Conservation (phyloP, 73 alveolate species). For the Symbiodinium natans region DNA sequence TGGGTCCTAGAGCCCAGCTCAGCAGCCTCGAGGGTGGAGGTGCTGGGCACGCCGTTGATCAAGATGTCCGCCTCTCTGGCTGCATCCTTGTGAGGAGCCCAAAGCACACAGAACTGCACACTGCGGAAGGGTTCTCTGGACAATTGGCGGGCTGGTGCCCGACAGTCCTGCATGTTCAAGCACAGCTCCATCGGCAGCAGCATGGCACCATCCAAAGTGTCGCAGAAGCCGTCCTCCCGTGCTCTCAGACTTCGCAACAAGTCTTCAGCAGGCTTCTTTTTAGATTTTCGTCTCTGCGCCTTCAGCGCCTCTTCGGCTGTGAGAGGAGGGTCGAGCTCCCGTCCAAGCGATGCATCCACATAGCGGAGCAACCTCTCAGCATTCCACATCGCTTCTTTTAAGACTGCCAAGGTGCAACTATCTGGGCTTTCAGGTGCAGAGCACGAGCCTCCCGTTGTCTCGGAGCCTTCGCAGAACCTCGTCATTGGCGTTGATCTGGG, state of each 20-base stretch:
- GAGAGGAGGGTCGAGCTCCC: not conserved
- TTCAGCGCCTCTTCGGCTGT: not conserved
- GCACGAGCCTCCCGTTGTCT: not conserved
- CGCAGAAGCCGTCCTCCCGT: not conserved
- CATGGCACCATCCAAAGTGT: not conserved
- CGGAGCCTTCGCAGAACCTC: not conserved
- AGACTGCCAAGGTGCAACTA: not conserved
- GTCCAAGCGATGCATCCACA: not conserved
- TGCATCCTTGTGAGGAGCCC: not conserved
- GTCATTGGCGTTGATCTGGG: not conserved
- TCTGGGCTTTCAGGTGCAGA: not conserved
- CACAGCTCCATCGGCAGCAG: conserved; percentile 7
- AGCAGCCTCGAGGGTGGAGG: not conserved
- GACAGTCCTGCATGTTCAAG: not conserved
- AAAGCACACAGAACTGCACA: too few relatives aligned
- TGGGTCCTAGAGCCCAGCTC: not conserved
- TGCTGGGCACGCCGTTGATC: not conserved
- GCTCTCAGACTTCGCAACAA: too few relatives aligned
- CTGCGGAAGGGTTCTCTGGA: too few relatives aligned
- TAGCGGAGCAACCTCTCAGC: not conserved
- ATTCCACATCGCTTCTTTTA: not conserved
- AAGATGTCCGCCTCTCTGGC: not conserved
- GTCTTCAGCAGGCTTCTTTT: too few relatives aligned
- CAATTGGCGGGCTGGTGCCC: not conserved
- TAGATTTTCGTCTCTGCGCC: not conserved